Conservation (phyloP, 352 stramenopile genomes). For the Pythium phragmiticola region DNA sequence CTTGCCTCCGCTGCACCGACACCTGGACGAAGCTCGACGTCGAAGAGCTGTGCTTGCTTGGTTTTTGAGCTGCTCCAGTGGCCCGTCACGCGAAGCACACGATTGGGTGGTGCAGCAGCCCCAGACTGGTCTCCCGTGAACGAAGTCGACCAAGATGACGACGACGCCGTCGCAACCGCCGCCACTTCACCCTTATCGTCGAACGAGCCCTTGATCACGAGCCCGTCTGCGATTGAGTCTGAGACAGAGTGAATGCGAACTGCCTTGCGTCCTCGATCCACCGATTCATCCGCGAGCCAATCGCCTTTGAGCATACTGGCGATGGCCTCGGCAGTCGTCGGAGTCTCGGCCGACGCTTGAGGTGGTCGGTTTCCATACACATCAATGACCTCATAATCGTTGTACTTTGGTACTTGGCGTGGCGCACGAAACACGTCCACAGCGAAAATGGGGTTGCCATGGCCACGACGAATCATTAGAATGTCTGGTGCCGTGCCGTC, state of each 20-base stretch:
- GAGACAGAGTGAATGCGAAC: conserved; percentile 68
- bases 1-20: not conserved
- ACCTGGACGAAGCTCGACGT: conserved; percentile 62
- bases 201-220: conserved; percentile 62
- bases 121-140: conserved; percentile 16
- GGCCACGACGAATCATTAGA: conserved; percentile 71
- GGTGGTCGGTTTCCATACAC: conserved; percentile 33
- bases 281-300: conserved; percentile 77
- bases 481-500: conserved; percentile 32
- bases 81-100: conserved; percentile 56
- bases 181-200: conserved; percentile 73
- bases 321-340: not conserved
- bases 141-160: conserved; percentile 44
- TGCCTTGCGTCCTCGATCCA: conserved; percentile 59
- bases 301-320: conserved; percentile 46
- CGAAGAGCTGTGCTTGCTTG: conserved; percentile 71
- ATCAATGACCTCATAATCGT: conserved; percentile 88
- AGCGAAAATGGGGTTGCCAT: conserved; percentile 85
- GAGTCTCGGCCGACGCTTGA: not conserved
- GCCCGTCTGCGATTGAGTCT: conserved; percentile 42
- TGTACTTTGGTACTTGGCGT: conserved; percentile 83
- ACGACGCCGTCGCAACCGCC: conserved; percentile 48
- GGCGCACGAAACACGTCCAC: conserved; percentile 86
- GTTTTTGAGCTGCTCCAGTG: conserved; percentile 75
- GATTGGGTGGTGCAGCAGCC: conserved; percentile 10